A percentile compares a stretch with the other conserved stretches of the same genome.
Conservation (phyloP, 1,139 yeast species). For the Pichiaceae sp. region DNA sequence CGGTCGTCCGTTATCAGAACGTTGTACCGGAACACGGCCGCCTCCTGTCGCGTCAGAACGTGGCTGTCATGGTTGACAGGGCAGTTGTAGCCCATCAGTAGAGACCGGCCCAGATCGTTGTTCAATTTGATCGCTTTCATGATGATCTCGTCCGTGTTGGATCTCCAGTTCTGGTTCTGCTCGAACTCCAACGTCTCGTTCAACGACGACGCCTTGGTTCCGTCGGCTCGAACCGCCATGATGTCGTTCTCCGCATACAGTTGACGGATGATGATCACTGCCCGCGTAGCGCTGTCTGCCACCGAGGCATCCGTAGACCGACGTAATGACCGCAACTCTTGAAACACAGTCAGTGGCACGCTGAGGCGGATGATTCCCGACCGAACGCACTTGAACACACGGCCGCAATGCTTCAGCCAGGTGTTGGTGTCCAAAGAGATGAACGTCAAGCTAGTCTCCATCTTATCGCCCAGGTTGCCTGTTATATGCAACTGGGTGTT, state of each 20-base stretch:
- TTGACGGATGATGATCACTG: slow-evolving; percentile 66
- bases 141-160: slow-evolving; percentile 53
- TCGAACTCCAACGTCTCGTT: slow-evolving; percentile 53
- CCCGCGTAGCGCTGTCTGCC: slow-evolving; percentile 74
- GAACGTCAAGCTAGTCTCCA: slow-evolving; percentile 49
- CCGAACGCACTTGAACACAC: slow-evolving; percentile 60
- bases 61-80: slow-evolving; percentile 12
- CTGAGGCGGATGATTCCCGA: slow-evolving; percentile 48
- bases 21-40: slow-evolving; percentile 44
- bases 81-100: slow-evolving; percentile 17
- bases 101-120: slow-evolving; percentile 21
- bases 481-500: slow-evolving; percentile 6
- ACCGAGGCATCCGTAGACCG: slow-evolving; percentile 68
- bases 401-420: slow-evolving; percentile 76
- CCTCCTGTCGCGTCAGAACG: slow-evolving; percentile 21
- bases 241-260: slow-evolving; percentile 46
- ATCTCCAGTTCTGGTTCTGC: slow-evolving; percentile 58
- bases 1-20: slow-evolving; percentile 66
- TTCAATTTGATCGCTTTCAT: slow-evolving; percentile 39
- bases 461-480: slow-evolving; percentile 29
- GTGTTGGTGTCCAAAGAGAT: slow-evolving; percentile 70
- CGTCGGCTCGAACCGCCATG: slow-evolving; percentile 42
- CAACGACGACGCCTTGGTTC: slow-evolving; percentile 46
- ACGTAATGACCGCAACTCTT: slow-evolving; percentile 66
- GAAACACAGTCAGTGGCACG: slow-evolving; percentile 71